Conservation (phyloP, 257 asterid species). For the Handroanthus guayacan region DNA sequence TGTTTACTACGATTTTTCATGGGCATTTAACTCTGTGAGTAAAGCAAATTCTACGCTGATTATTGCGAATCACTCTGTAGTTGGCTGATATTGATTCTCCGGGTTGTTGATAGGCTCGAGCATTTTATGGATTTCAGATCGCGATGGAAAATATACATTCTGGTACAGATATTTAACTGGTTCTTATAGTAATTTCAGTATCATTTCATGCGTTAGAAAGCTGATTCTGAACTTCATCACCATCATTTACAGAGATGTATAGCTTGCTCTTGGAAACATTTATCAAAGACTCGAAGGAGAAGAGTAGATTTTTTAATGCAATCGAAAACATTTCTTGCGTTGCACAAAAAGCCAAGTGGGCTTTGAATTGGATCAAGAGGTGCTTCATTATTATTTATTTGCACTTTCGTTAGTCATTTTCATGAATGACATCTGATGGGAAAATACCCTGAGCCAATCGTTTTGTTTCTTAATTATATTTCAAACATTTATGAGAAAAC, state of each 20-base stretch:
- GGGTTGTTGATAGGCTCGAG: conserved; percentile 64
- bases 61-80: not conserved
- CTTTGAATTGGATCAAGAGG: conserved; percentile 86
- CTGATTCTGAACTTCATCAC: conserved; percentile 40
- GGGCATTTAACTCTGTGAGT: not conserved
- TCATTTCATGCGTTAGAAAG: conserved; percentile 25
- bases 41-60: not conserved
- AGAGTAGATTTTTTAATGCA: conserved; percentile 68
- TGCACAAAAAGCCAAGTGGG: conserved; percentile 79
- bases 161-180: conserved; percentile 52
- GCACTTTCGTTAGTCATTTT: not conserved
- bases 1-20: not conserved
- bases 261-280: conserved; percentile 86
- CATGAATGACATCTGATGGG: not conserved
- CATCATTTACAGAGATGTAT: conserved; percentile 67
- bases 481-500: not conserved
- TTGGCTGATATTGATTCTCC: conserved; percentile 35
- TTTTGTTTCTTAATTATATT: not conserved
- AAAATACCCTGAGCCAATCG: not conserved
- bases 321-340: conserved; percentile 71
- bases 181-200: not conserved
- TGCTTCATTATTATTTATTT: conserved; percentile 27
- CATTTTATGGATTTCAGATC: conserved; percentile 86
- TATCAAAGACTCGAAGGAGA: conserved; percentile 76
- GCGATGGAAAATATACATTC: conserved; percentile 89